These are phyloP conservation scores for Novymonas esmeraldas DNA, from an alignment of 208 protist genomes.

Conservation along the genomic window DNA sequence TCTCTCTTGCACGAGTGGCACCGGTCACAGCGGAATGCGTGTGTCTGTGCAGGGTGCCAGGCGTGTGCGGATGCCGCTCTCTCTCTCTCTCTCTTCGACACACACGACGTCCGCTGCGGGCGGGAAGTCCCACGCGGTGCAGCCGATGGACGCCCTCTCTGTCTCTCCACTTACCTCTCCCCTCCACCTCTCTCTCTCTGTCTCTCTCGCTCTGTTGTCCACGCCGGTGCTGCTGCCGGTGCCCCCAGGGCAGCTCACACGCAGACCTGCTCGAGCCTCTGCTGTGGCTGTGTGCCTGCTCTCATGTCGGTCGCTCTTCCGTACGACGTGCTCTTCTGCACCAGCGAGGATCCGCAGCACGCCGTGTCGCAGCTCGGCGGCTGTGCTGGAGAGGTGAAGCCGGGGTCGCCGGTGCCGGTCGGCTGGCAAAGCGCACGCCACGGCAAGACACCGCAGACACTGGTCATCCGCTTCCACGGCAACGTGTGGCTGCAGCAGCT, in stretches of 20 bases:
- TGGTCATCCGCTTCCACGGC: slow-evolving; percentile 88
- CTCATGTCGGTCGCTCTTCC: slow-evolving; percentile 43
- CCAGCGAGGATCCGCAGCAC: slow-evolving; percentile 70
- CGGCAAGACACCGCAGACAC: slow-evolving; percentile 73
- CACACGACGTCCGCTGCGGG: no score
- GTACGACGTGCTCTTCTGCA: slow-evolving; percentile 87
- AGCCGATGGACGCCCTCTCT: background rate
- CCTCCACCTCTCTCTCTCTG: background rate
- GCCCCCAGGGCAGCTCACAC: background rate
- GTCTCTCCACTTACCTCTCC: background rate
- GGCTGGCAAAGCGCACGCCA: slow-evolving; percentile 83
- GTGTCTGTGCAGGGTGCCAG: no score
- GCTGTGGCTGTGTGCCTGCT: no score
- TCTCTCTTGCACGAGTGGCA: background rate
- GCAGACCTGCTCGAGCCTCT: no score
- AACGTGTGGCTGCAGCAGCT: slow-evolving; percentile 87
- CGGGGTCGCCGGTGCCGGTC: slow-evolving; percentile 7
- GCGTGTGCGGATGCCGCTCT: no score
- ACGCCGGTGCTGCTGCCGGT: no score
- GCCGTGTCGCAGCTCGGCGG: slow-evolving; percentile 61
- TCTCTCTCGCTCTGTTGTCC: no score
- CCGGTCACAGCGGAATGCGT: no score
- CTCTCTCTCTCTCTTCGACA: no score
- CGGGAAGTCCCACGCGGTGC: no score
- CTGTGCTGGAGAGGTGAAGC: slow-evolving; percentile 13